Conservation (phyloP, 2,329 filamentous ascomycete genomes). For the Talaromyces sp. region DNA sequence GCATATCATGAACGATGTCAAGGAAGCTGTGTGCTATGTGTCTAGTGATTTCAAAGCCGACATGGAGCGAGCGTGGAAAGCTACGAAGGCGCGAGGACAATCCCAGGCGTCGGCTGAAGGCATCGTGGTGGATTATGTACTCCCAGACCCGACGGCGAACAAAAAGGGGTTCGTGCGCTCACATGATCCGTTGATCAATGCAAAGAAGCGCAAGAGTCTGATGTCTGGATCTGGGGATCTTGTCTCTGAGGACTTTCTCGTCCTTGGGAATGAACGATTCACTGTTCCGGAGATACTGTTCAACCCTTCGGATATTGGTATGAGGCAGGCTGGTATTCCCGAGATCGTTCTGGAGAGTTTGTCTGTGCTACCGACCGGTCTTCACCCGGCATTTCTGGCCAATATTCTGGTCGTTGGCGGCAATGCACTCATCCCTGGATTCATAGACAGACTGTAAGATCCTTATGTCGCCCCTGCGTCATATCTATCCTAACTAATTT, state of each 20-base stretch:
- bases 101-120: constrained; percentile 27
- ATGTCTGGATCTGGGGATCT: constrained; percentile 47
- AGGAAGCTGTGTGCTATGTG: constrained; percentile 83
- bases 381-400: constrained; percentile 78
- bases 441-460: constrained; percentile 68
- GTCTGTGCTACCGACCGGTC: constrained; percentile 68
- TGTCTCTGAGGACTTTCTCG: constrained; percentile 72
- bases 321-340: constrained; percentile 76
- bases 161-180: constrained; percentile 69
- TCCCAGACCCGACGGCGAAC: constrained; percentile 71
- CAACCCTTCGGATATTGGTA: constrained; percentile 77
- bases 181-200: constrained; percentile 66
- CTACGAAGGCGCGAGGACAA: constrained; percentile 50
- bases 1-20: constrained; percentile 92
- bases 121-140: constrained; percentile 84
- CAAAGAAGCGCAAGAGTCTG: constrained; percentile 49
- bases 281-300: constrained; percentile 86
- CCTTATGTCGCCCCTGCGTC: neutral
- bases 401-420: constrained; percentile 90
- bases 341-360: constrained; percentile 80
- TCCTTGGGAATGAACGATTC: constrained; percentile 89
- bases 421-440: constrained; percentile 74
- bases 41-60: constrained; percentile 72
- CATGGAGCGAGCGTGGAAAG: constrained; percentile 81
- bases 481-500: constrained; percentile 22